Percentiles rank a stretch among this genome's conserved stretches.
Evolutionary conservation across 352 stramenopile genomes (phyloP).

Genomic region (Blastocystis sp.): DNA sequence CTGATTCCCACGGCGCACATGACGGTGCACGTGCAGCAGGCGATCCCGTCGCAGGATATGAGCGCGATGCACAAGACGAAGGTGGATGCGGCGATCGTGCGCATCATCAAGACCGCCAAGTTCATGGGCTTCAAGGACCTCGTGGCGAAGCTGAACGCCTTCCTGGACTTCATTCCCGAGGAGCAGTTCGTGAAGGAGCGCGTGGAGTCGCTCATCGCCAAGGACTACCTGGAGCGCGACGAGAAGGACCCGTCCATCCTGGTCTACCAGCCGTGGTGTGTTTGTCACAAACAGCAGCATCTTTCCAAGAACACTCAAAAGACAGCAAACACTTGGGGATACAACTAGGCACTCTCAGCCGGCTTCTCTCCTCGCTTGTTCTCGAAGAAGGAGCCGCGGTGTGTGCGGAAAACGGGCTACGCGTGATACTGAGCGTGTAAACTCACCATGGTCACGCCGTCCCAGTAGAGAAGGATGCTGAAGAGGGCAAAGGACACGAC

Average conservation of each 20-base stretch:
- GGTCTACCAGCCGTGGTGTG: constrained; percentile 56
- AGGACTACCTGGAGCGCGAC: constrained; percentile 83
- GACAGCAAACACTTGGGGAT: too few species aligned
- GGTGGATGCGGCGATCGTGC: constrained; percentile 88
- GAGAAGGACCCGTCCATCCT: constrained; percentile 75
- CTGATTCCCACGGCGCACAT: not conserved
- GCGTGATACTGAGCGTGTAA: not conserved
- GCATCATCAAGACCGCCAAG: constrained; percentile 99
- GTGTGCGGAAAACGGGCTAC: constrained; percentile 55
- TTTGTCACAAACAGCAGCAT: not conserved
- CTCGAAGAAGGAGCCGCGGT: constrained; percentile 34
- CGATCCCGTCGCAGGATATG: not conserved
- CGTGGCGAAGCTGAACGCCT: constrained; percentile 90
- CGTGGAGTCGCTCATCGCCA: constrained; percentile 84
- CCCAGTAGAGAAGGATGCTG: constrained; percentile 47
- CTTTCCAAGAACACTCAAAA: too few species aligned
- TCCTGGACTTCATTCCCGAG: constrained; percentile 79
- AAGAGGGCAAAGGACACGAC: constrained; percentile 55
- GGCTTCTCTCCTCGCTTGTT: constrained; percentile 6
- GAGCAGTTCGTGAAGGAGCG: constrained; percentile 77
- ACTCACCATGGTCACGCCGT: constrained; percentile 18
- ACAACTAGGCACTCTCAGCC: too few species aligned
- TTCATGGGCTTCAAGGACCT: constrained; percentile 88
- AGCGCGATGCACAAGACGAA: constrained; percentile 1
- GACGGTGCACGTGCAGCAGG: not conserved